Evolutionary conservation across 139 green algal genomes (phyloP), one percentile per base, ranked within the genome.

Genomic region (Gonium pectorale): DNA sequence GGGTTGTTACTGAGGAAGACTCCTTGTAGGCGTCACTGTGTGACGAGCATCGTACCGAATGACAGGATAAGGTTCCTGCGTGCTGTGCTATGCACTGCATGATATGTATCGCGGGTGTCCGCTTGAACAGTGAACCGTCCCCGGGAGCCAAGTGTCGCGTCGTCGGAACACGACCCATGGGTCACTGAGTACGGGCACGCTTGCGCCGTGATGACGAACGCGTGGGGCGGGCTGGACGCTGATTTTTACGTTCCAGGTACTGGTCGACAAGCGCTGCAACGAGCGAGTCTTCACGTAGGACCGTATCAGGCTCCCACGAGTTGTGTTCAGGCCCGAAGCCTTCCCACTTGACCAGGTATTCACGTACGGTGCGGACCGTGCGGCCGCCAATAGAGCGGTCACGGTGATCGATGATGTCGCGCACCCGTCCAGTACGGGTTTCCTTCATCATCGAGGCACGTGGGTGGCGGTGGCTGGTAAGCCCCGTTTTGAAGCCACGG

Each of bases 271-370:
- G 15, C 5, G 46, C 27, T 19, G n/a, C 44, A 22, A 63, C 69
- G 13, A 78, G 3, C 2, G 44, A 63, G 15, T 78, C 67, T 27
- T 75, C 68, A 41, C 44, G 44, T 9, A 83, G 40, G 31, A 62
- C 56, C 0, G 5, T 44, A 24, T 70, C 62, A 49, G 82, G 70
- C 62, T 87, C 82, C 71, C 71, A 87, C 0, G 82, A 77, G 26
- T 88, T 84, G 51, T 88, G 83, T 31, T 88, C 83, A 63, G 35
- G 64, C 15, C 73, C 51, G 35, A 64, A 88, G 54, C 73, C 64
- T 41, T 64, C n/a, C 83, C 83, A 88, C 31, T 84, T 79, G 27
- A 88, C 40, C 27, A 72, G 38, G 40, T 19, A 54, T 22, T 73
- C 43, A 27, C 27, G 68, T 27, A 75, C 4, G 1, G 2, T 72